Evolutionary conservation across 2,329 filamentous ascomycete genomes (phyloP).

Genomic region (Chaetoscypha palmicola): DNA sequence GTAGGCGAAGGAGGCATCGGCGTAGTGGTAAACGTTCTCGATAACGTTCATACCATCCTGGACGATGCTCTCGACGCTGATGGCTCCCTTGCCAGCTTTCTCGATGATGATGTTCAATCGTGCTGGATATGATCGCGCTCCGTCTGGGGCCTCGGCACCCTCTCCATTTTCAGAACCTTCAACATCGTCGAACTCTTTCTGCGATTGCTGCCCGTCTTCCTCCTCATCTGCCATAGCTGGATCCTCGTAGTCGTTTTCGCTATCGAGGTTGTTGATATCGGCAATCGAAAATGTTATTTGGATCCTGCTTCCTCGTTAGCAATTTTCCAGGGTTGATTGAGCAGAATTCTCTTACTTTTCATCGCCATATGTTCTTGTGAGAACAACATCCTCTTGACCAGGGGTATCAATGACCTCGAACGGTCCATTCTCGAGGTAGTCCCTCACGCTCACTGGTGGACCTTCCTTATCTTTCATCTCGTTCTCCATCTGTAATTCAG

Average conservation of each 20-base stretch:
- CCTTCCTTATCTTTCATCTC: slow-evolving; percentile 66
- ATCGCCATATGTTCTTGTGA: slow-evolving; percentile 76
- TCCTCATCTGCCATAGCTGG: slow-evolving; percentile 47
- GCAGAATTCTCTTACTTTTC: slow-evolving; percentile 61
- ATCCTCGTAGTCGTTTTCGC: slow-evolving; percentile 52
- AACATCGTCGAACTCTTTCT: slow-evolving; percentile 47
- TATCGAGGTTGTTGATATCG: slow-evolving; percentile 64
- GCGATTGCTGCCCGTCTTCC: slow-evolving; percentile 46
- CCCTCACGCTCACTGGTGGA: slow-evolving; percentile 70
- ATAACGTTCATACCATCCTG: slow-evolving; percentile 82
- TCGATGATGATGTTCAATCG: slow-evolving; percentile 82
- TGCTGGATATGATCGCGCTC: slow-evolving; percentile 63
- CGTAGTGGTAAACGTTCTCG: slow-evolving; percentile 86
- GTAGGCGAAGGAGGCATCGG: slow-evolving; percentile 69
- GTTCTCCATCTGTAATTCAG: slow-evolving; percentile 77
- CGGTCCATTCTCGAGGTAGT: slow-evolving; percentile 78
- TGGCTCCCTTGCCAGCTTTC: slow-evolving; percentile 76
- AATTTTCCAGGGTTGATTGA: slow-evolving; percentile 27
- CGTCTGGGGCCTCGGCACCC: slow-evolving; percentile 45
- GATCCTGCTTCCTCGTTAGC: slow-evolving; percentile 45
- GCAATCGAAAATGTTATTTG: slow-evolving; percentile 78
- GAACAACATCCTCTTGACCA: slow-evolving; percentile 80
- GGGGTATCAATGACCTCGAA: slow-evolving; percentile 77
- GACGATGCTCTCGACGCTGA: slow-evolving; percentile 79
- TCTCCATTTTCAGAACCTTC: slow-evolving; percentile 27